A percentile compares a stretch with the other conserved stretches of the same genome.
These are phyloP conservation scores for Tillandsia fasciculata DNA, from an alignment of 176 grass and related monocot species.

Conservation along the genomic window DNA sequence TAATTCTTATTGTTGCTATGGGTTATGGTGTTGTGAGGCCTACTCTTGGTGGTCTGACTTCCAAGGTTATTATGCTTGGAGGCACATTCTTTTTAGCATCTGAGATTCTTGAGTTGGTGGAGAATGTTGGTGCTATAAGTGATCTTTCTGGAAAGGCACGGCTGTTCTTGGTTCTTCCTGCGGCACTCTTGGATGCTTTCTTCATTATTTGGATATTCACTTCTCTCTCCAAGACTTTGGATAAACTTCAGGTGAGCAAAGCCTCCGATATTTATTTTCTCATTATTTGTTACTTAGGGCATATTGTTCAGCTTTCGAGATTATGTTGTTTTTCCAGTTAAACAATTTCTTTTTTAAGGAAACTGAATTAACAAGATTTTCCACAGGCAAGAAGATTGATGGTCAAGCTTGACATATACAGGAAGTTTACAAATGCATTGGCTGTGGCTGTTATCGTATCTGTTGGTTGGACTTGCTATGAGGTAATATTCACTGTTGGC, in stretches of 20 bases:
- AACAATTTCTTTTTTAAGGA: neutral
- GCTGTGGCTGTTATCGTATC: slow-evolving; percentile 72
- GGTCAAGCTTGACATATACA: slow-evolving; percentile 90
- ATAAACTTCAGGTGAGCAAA: slow-evolving; percentile 69
- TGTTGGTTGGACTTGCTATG: slow-evolving; percentile 82
- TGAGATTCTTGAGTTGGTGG: slow-evolving; percentile 93
- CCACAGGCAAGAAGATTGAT: slow-evolving; percentile 75
- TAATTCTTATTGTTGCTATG: slow-evolving; percentile 93
- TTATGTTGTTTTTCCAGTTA: neutral
- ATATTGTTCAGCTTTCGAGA: no score
- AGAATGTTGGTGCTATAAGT: slow-evolving; percentile 93
- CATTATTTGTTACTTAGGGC: neutral
- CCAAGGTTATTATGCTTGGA: slow-evolving; percentile 92
- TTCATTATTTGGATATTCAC: slow-evolving; percentile 97
- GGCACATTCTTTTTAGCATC: slow-evolving; percentile 94
- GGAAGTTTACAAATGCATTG: slow-evolving; percentile 90
- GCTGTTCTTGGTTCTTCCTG: slow-evolving; percentile 89
- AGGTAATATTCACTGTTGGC: slow-evolving; percentile 36
- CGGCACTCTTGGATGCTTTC: slow-evolving; percentile 87
- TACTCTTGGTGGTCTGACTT: slow-evolving; percentile 88
- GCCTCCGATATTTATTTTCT: neutral
- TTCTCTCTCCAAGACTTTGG: slow-evolving; percentile 81
- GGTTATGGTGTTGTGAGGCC: slow-evolving; percentile 91
- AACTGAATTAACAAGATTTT: slow-evolving; percentile 19
- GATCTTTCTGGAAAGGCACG: slow-evolving; percentile 96